A percentile compares a stretch with the other conserved stretches of the same genome.
These are phyloP conservation scores for Agrocybe pediades DNA, from an alignment of 768 basidiomycete genomes.

Conservation along the genomic window DNA sequence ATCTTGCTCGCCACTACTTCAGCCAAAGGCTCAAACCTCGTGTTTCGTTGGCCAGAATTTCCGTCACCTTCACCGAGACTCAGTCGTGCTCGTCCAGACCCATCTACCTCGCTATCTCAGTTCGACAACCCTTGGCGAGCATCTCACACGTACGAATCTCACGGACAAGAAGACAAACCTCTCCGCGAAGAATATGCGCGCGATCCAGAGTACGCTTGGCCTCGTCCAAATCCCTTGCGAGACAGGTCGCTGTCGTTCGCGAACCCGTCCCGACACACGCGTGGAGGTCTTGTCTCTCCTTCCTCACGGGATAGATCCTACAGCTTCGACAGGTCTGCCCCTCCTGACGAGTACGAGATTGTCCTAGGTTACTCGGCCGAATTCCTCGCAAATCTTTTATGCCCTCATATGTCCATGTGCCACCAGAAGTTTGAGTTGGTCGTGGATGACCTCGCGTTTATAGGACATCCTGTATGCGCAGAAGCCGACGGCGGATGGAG, in stretches of 20 bases:
- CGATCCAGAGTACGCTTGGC: slow-evolving; percentile 66
- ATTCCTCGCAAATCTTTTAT: slow-evolving; percentile 80
- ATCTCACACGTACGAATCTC: slow-evolving; percentile 48
- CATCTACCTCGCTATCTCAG: slow-evolving; percentile 45
- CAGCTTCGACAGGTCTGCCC: slow-evolving; percentile 33
- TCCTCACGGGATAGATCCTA: slow-evolving; percentile 40
- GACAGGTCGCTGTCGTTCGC: slow-evolving; percentile 57
- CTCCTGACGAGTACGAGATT: slow-evolving; percentile 57
- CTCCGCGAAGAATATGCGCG: slow-evolving; percentile 22
- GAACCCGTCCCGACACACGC: slow-evolving; percentile 42
- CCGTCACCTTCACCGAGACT: slow-evolving; percentile 69
- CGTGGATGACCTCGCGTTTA: slow-evolving; percentile 89
- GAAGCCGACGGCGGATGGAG: slow-evolving; percentile 75
- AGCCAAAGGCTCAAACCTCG: slow-evolving; percentile 74
- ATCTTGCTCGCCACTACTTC: slow-evolving; percentile 85
- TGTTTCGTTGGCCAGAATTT: slow-evolving; percentile 84
- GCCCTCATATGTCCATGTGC: slow-evolving; percentile 77
- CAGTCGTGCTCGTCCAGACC: slow-evolving; percentile 63
- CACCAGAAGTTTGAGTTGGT: slow-evolving; percentile 94
- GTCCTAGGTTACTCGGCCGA: slow-evolving; percentile 82
- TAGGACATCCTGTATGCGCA: slow-evolving; percentile 90
- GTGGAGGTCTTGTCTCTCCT: slow-evolving; percentile 56
- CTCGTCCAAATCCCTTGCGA: slow-evolving; percentile 47
- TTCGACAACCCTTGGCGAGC: slow-evolving; percentile 78
- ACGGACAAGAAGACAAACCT: slow-evolving; percentile 20